Percentiles rank a stretch among this genome's conserved stretches.
Conservation (phyloP, 345 rosid genomes). For the Acer negundo region DNA sequence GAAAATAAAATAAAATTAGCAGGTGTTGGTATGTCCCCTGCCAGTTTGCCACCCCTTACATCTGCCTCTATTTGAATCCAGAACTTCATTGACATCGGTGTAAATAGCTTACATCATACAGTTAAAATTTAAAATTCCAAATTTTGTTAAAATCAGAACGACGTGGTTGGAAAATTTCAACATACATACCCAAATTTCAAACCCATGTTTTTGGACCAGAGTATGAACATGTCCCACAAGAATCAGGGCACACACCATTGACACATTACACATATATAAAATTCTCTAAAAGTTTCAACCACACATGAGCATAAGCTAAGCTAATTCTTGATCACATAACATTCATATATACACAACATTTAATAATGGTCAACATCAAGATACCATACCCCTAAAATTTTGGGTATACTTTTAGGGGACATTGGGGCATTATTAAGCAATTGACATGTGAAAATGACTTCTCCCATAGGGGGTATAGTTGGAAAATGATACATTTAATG, state of each 20-base stretch:
- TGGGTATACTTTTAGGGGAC: conserved; percentile 16
- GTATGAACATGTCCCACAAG: not conserved
- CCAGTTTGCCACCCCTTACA: too few species aligned
- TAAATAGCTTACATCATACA: too few species aligned
- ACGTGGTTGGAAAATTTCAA: not conserved
- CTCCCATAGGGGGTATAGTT: not conserved
- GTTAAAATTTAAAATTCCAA: too few species aligned
- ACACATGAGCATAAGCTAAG: not conserved
- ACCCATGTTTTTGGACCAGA: not conserved
- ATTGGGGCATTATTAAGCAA: not conserved
- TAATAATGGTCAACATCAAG: not conserved
- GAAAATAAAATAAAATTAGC: too few species aligned
- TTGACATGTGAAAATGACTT: conserved; percentile 2
- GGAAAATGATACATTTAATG: conserved; percentile 3
- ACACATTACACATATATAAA: not conserved
- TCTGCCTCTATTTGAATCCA: too few species aligned
- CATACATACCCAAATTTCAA: not conserved
- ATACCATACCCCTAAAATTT: not conserved
- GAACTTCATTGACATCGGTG: too few species aligned
- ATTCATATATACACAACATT: not conserved
- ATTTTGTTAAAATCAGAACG: too few species aligned
- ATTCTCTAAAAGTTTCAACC: not conserved
- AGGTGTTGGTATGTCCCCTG: too few species aligned
- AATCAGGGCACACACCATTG: not conserved
- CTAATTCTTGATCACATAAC: not conserved